phyloP scores from a whole-genome alignment of 805 yeast species.

The Nakazawaea wyomingensis region DNA sequence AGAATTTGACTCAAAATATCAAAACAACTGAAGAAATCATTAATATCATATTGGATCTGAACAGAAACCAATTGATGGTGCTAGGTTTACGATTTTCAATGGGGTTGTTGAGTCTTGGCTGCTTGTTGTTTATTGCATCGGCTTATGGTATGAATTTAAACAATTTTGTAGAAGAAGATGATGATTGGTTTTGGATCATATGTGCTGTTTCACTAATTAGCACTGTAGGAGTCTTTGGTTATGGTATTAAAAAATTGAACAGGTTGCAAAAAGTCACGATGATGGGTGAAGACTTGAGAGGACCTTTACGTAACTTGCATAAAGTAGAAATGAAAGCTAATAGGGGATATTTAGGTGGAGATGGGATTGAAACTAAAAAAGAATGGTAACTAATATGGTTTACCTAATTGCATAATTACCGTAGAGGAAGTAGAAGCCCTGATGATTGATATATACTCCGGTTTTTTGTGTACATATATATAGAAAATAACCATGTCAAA shows the following conservation, averaged over 20 bases:
- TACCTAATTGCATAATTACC: too few relatives aligned
- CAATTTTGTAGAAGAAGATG: constrained; percentile 82
- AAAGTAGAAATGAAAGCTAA: constrained; percentile 3
- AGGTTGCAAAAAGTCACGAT: constrained; percentile 71
- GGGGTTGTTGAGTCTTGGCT: constrained; percentile 77
- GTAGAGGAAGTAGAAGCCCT: too few relatives aligned
- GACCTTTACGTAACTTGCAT: constrained; percentile 5
- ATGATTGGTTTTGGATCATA: constrained; percentile 60
- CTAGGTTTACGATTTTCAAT: constrained; percentile 79
- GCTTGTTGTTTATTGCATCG: constrained; percentile 76
- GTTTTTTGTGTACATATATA: too few relatives aligned
- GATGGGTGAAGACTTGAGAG: constrained; percentile 33
- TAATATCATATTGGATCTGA: constrained; percentile 87
- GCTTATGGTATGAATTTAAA: constrained; percentile 94
- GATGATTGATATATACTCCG: too few relatives aligned
- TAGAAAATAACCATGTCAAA: too few relatives aligned
- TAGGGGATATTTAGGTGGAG: too few relatives aligned
- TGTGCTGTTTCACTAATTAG: constrained; percentile 36
- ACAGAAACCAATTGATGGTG: constrained; percentile 88
- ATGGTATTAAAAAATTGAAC: constrained; percentile 53
- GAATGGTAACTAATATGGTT: too few relatives aligned
- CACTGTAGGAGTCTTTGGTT: constrained; percentile 40
- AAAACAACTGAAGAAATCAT: constrained; percentile 93
- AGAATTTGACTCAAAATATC: constrained; percentile 73
- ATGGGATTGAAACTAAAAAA: too few relatives aligned